These are phyloP conservation scores for Dendrocalamus latiflorus DNA, from an alignment of 202 grass and related monocot genomes.

Conservation along the genomic window DNA sequence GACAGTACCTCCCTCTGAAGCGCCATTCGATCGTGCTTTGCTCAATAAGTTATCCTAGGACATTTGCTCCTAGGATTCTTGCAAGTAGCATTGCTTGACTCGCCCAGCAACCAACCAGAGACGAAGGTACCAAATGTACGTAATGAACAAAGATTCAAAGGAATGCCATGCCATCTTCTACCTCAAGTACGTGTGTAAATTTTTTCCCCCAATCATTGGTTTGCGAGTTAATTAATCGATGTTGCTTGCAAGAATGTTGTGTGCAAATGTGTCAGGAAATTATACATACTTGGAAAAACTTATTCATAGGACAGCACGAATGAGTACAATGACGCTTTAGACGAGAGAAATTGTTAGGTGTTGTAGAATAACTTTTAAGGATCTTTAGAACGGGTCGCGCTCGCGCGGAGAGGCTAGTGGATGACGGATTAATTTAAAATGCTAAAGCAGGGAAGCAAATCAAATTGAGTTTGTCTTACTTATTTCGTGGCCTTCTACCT, in stretches of 20 bases:
- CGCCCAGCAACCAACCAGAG: neutral
- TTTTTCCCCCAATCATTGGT: too few relatives aligned
- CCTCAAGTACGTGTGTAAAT: too few relatives aligned
- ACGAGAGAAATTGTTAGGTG: neutral
- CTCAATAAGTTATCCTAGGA: neutral
- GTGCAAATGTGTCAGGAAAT: neutral
- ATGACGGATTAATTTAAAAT: neutral
- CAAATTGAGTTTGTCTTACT: neutral
- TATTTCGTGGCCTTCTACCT: neutral
- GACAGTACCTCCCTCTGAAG: neutral
- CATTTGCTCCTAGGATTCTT: slow-evolving; percentile 1
- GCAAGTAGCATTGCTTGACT: neutral
- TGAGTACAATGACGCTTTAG: neutral
- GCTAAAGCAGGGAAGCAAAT: neutral
- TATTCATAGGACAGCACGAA: neutral
- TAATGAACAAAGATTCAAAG: neutral
- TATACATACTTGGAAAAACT: neutral
- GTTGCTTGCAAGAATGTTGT: neutral
- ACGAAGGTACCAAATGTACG: neutral
- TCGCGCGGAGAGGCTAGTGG: neutral
- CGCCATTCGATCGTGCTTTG: neutral
- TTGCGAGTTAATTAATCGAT: neutral
- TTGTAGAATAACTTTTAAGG: neutral
- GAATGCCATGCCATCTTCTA: neutral
- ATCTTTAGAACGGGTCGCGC: neutral